Base-by-base conservation (phyloP, 129 eudicot genomes). In the Flaveria robusta region DNA sequence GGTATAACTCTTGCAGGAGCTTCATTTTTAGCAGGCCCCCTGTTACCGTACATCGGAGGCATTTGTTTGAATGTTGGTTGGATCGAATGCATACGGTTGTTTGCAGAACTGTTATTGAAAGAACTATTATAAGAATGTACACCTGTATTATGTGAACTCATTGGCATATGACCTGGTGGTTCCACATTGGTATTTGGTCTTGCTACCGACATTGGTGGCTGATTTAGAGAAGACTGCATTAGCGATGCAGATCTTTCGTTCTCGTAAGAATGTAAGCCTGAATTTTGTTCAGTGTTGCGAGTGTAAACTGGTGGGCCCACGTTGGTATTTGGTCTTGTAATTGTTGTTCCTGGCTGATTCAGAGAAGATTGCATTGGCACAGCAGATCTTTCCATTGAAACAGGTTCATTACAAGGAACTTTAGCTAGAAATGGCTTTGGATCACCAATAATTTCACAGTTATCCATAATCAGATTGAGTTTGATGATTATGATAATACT, bases 1-100 rank as follows among this genome's bases (percentile, higher is more conserved):
- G 99, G 99, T 50, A 87, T 70, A 75, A 86, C 82, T 84, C 90
- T 91, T 47, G 89, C 81, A 60, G 93, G 86, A n/a, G 94, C 92
- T 52, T 91, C 97, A 56, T 89, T 89, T 75, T 81, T 91, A 4
- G 92, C 41, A 16, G 97, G 99, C 15, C 96, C 99, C 74, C 90
- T 87, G 77, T 91, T 94, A 73, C 80, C 60, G 56, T 80, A 91
- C 88, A 84, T 72, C 52, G 96, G 86, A 18, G 97, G 82, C 71
- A 83, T 90, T 72, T 85, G 96, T 62, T 85, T 78, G 71, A 86
- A 85, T 67, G 76, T 39, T 34, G 86, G 81, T 79, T 81, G 96
- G 66, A 77, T 74, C 67, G 87, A 85, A 16, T 81, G 88, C 58
- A 71, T 74, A 81, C 66, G 75, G 76, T 68, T 77, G 71, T 77